Evolutionary conservation across 1,284 basidiomycete species (phyloP).

Genomic region (Heterobasidion parviporum): DNA sequence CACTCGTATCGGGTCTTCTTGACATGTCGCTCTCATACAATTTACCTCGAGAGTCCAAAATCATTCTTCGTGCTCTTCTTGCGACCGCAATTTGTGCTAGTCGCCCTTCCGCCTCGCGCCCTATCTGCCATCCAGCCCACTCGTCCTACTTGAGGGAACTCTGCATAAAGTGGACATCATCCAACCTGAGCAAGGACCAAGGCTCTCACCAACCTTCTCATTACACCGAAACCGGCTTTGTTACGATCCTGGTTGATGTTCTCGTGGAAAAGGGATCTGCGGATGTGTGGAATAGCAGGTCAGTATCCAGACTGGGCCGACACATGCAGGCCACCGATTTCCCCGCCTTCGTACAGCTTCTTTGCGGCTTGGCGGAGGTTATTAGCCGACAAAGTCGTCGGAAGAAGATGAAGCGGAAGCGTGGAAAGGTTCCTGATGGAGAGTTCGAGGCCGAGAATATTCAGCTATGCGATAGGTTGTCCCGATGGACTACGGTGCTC

Average conservation of each 20-base stretch:
- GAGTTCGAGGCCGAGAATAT: constrained; percentile 4
- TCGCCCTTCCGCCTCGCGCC: constrained; percentile 14
- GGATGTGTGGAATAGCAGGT: constrained; percentile 32
- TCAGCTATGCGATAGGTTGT: constrained; percentile 13
- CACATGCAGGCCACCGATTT: constrained; percentile 19
- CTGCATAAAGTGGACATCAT: constrained; percentile 21
- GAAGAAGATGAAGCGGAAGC: background rate
- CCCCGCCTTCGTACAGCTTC: constrained; percentile 15
- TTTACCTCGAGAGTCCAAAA: constrained; percentile 33
- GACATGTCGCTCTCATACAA: constrained; percentile 34
- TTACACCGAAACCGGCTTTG: constrained; percentile 6
- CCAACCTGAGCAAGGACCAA: background rate
- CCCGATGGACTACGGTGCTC: constrained; percentile 17
- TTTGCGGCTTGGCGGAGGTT: constrained; percentile 8
- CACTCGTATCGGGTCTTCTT: constrained; percentile 38
- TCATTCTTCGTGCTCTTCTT: constrained; percentile 30
- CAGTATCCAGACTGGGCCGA: constrained; percentile 25
- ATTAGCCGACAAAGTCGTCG: background rate
- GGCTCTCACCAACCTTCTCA: background rate
- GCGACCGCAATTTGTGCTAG: constrained; percentile 24
- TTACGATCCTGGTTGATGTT: constrained; percentile 5
- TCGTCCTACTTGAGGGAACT: constrained; percentile 30
- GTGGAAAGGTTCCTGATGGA: background rate
- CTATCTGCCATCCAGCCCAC: constrained; percentile 34
- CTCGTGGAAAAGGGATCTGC: constrained; percentile 7